Percentiles rank a stretch among this genome's conserved stretches.
These are phyloP conservation scores for Dichomitus squalens DNA, from an alignment of 1,284 basidiomycete genomes.

Conservation along the genomic window DNA sequence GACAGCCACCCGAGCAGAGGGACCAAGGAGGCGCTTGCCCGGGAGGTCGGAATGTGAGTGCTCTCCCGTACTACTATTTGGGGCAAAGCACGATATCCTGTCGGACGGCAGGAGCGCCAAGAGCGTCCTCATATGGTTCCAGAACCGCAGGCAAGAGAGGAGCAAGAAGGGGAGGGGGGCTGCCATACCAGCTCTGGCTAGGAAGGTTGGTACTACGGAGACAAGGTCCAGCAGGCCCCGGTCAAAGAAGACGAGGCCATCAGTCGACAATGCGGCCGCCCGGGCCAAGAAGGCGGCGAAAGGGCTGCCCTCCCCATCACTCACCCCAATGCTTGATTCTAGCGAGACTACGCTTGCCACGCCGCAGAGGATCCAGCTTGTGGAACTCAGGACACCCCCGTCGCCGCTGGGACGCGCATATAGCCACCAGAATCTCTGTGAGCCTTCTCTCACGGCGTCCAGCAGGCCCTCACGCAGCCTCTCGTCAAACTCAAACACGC, in stretches of 20 bases:
- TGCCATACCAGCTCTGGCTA: neutral
- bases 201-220: neutral
- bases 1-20: slow-evolving; percentile 43
- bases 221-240: neutral
- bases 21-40: slow-evolving; percentile 40
- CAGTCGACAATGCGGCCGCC: neutral
- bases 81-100: neutral
- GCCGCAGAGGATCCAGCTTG: neutral
- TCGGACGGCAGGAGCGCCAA: slow-evolving; percentile 24
- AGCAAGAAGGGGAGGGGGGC: slow-evolving; percentile 4
- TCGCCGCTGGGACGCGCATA: neutral
- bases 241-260: neutral
- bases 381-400: neutral
- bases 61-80: neutral
- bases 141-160: slow-evolving; percentile 33
- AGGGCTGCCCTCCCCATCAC: neutral
- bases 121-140: slow-evolving; percentile 36
- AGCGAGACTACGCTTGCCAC: neutral
- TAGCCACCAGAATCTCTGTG: neutral
- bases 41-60: slow-evolving; percentile 43
- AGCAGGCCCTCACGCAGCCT: neutral
- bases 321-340: neutral
- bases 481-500: slow-evolving; percentile 6
- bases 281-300: neutral
- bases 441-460: neutral